Evolutionary conservation across 2,329 filamentous ascomycete genomes (phyloP), one percentile per base, ranked within the genome.

Genomic region (Zymoseptoria pseudotritici): DNA sequence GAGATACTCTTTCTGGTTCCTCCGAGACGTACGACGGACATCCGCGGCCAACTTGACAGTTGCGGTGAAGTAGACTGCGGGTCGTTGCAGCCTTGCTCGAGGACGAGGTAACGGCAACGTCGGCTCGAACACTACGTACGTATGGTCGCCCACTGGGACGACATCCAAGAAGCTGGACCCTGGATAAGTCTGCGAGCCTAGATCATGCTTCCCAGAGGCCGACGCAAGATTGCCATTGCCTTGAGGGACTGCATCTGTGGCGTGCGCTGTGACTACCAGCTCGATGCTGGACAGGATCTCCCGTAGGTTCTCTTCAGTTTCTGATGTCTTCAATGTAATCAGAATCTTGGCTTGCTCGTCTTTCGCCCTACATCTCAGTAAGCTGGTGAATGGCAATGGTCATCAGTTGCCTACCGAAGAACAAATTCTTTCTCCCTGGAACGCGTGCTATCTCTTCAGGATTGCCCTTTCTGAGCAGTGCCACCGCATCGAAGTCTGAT

Each of bases 1-100:
- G 31, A 93, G 79, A 69, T 90, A 91, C 56, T 88, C 86, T 60
- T 83, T 79, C 9, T 78, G 76, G 21, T 74, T 63, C 68, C 81
- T 85, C 62, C 89, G 74, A 63, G 80, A 84, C 72, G 60, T 75
- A 68, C 75, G 77, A 22, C 76, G 53, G 20, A 24, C 26, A 52
- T 54, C 19, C 31, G 49, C 29, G 36, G 56, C 53, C 21, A 70
- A 36, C 2, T 55, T 61, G 19, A 72, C 31, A 24, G 62, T 67
- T 2, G 67, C 69, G 31, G 79, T 76, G 71, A 92, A 88, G 55
- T 89, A 82, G 29, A 88, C 78, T 0, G 83, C 83, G 1, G 88
- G 87, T 54, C 81, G 80, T 58, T 88, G 85, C 4, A 90, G 79
- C 60, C 88, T 82, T 54, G 86, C 82, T 60, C 87, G 72, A 31